Base-by-base conservation (phyloP, 1,139 yeast genomes). In the Yamadazyma spencermartinsiae region DNA sequence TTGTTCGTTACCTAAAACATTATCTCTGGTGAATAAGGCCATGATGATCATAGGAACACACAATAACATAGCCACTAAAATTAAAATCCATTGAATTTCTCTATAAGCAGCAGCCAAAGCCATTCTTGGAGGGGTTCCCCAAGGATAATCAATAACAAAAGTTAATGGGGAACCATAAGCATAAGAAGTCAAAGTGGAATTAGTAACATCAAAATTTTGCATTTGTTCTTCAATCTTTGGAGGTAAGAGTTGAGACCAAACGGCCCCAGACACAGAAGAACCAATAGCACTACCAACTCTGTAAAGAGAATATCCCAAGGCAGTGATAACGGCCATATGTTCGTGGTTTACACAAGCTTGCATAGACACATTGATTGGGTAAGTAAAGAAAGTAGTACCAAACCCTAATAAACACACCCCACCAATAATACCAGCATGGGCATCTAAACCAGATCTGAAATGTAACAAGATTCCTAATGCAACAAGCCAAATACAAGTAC, bases 231-330 rank as follows among this genome's bases (percentile, higher is more conserved):
- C 40, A 31, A 55, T 48, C 24, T 49, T 45, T 11, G 37, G 23
- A 36, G 52, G 58, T 45, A 64, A 53, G 6, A 46, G 46, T 42
- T 62, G 65, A 16, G 68, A 53, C 73, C 73, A 67, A 19, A 67
- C 55, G 15, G 72, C 72, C 39, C 70, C 72, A 6, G 69, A 60
- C 29, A 66, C 57, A 16, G 70, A 54, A 16, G 60, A 46, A 12
- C 70, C 71, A 35, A 62, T 54, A 8, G 71, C 69, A 27, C 57
- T 52, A 31, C 72, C 73, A 37, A 67, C 53, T 47, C 68, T 54
- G 52, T 63, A 66, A 16, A 58, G 48, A 4, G 68, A 58, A 41
- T 60, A 61, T 36, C 62, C 56, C 33, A 63, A 53, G 3, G 69
- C 58, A 26, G 61, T 58, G 21, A 64, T 55, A 38, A 61, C 58